Percentiles rank a stretch among this genome's conserved stretches.
Evolutionary conservation across 192 early-diverging fungal genomes (phyloP).

Genomic region (Coemansia sp.): DNA sequence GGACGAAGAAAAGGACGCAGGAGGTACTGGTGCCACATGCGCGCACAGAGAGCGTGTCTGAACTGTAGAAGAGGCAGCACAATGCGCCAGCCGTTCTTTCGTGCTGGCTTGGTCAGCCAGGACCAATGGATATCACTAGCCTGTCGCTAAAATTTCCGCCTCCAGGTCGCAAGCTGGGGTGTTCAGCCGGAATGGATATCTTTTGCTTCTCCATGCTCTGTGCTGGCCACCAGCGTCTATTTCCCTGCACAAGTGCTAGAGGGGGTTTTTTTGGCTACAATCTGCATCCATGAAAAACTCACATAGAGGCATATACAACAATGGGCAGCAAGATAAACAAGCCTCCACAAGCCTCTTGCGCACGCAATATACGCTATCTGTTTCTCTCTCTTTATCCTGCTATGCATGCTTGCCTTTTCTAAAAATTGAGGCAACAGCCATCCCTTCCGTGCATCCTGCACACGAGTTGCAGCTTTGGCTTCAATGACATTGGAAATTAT

Average conservation of each 20-base stretch:
- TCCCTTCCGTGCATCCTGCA: constrained; percentile 4
- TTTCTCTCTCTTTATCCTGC: neutral
- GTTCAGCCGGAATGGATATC: neutral
- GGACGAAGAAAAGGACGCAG: neutral
- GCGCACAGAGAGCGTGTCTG: too few species aligned
- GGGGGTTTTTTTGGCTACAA: neutral
- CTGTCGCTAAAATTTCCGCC: neutral
- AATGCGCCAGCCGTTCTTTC: neutral
- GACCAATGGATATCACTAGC: neutral
- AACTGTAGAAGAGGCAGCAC: too few species aligned
- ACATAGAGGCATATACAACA: neutral
- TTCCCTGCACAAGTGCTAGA: neutral
- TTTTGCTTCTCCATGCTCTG: neutral
- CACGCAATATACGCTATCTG: neutral
- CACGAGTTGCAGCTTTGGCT: neutral
- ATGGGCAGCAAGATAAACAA: constrained; percentile 6
- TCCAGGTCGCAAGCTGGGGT: neutral
- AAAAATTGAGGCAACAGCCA: constrained; percentile 9
- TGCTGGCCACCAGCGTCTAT: neutral
- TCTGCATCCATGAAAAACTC: neutral
- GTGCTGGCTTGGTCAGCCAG: neutral
- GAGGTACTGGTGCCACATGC: too few species aligned
- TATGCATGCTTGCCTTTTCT: neutral
- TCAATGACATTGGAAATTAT: too few species aligned
- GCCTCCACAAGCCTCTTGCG: constrained; percentile 7